A percentile compares a stretch with the other conserved stretches of the same genome.
These are phyloP conservation scores for Pyrenochaeta sp. DNA, from an alignment of 2,329 filamentous ascomycete genomes.

Conservation along the genomic window DNA sequence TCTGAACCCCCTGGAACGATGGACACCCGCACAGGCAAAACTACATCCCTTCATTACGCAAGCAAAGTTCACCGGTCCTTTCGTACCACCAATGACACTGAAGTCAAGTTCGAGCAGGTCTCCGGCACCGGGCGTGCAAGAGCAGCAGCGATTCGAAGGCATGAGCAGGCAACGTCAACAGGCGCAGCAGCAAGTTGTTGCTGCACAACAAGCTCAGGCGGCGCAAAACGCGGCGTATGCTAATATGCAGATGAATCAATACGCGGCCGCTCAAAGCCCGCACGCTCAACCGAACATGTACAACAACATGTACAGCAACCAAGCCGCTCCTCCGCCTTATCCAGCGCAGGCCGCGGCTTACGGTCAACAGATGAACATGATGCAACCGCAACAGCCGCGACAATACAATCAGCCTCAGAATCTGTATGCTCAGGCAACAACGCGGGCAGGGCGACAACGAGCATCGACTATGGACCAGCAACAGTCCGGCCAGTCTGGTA, in stretches of 20 bases:
- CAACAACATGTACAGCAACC: constrained; percentile 78
- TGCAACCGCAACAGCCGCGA: constrained; percentile 48
- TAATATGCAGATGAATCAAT: constrained; percentile 66
- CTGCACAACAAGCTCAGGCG: constrained; percentile 63
- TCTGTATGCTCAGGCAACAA: constrained; percentile 76
- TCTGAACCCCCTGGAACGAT: constrained; percentile 94
- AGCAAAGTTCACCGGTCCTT: constrained; percentile 94
- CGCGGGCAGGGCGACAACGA: constrained; percentile 81
- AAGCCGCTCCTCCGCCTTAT: constrained; percentile 80
- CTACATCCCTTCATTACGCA: constrained; percentile 98
- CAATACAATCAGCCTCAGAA: constrained; percentile 70
- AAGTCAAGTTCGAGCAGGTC: constrained; percentile 88
- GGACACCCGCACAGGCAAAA: constrained; percentile 98
- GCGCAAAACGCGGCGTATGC: constrained; percentile 73
- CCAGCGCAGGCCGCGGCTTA: constrained; percentile 69
- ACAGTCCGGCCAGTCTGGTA: constrained; percentile 87
- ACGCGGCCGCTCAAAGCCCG: constrained; percentile 53
- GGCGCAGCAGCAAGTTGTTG: constrained; percentile 60
- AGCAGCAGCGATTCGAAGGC: constrained; percentile 94
- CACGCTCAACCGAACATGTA: constrained; percentile 73
- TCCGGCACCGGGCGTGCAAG: constrained; percentile 90
- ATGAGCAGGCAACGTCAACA: constrained; percentile 87
- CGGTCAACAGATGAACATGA: constrained; percentile 65
- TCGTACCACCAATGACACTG: constrained; percentile 95
- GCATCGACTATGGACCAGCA: constrained; percentile 97